A percentile compares a stretch with the other conserved stretches of the same genome.
phyloP scores from a whole-genome alignment of 2,329 filamentous ascomycete species.

The Stagonosporopsis cucurbitacearum region DNA sequence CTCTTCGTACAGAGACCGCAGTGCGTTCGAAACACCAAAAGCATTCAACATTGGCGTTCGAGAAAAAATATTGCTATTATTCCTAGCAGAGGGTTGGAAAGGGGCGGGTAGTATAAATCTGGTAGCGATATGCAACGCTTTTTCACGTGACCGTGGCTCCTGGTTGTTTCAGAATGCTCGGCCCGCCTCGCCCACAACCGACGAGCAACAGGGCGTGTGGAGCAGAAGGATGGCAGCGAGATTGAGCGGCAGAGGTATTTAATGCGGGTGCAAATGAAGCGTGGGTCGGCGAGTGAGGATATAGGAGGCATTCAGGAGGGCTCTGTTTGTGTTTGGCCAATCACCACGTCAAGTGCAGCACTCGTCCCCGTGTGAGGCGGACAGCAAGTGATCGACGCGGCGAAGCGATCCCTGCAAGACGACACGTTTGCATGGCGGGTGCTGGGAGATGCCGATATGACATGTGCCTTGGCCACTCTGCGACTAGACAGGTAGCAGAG shows the following conservation, averaged over 20 bases:
- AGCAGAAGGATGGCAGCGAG: slow-evolving; percentile 10
- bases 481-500: slow-evolving; percentile 2
- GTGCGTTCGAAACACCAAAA: slow-evolving; percentile 22
- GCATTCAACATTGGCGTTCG: slow-evolving; percentile 50
- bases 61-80: neutral
- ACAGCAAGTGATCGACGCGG: slow-evolving; percentile 11
- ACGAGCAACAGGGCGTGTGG: slow-evolving; percentile 6
- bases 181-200: slow-evolving; percentile 4
- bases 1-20: slow-evolving; percentile 4
- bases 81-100: neutral
- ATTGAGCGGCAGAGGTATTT: neutral
- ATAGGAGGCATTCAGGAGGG: neutral
- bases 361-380: neutral
- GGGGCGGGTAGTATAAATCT: neutral
- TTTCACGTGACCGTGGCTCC: neutral
- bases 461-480: neutral
- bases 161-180: slow-evolving; percentile 13
- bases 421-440: slow-evolving; percentile 16
- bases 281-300: slow-evolving; percentile 6
- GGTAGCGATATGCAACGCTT: slow-evolving; percentile 2
- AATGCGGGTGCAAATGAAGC: slow-evolving; percentile 6
- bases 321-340: neutral
- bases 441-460: slow-evolving; percentile 4
- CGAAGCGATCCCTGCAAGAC: slow-evolving; percentile 12
- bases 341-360: neutral